phyloP scores from a whole-genome alignment of 148 eudicot species.

The Rhododendron simsii region DNA sequence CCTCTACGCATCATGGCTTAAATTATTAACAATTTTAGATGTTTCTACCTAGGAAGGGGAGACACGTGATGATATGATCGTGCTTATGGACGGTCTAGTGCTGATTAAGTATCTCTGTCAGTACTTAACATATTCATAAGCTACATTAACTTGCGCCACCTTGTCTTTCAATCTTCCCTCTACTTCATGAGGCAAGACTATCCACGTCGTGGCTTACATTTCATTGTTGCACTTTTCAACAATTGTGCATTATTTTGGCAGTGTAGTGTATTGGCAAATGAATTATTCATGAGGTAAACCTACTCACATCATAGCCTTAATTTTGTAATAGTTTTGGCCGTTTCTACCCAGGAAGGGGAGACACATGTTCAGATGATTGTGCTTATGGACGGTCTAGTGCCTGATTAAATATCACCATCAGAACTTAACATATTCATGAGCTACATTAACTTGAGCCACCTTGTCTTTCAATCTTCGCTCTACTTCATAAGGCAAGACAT shows the following conservation, averaged over 20 bases:
- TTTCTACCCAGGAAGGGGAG: not conserved
- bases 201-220: slow-evolving; percentile 14
- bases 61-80: not conserved
- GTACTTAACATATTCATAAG: slow-evolving; percentile 23
- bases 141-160: slow-evolving; percentile 9
- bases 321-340: not conserved
- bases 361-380: not conserved
- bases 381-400: slow-evolving; percentile 24
- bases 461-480: slow-evolving; percentile 11
- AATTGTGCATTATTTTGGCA: not conserved
- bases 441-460: slow-evolving; percentile 7
- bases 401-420: slow-evolving; percentile 3
- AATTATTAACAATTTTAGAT: not conserved
- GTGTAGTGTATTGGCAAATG: not conserved
- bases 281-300: not conserved
- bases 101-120: slow-evolving; percentile 7
- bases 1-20: not conserved
- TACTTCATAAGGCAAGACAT: slow-evolving; percentile 5
- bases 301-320: not conserved
- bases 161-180: slow-evolving; percentile 14
- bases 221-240: not conserved
- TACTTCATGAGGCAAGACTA: slow-evolving; percentile 3
- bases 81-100: slow-evolving; percentile 28
- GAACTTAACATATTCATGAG: slow-evolving; percentile 19
- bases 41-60: not conserved